Base-by-base conservation (phyloP, 805 yeast species). In the Zygotorulaspora chibaensis region DNA sequence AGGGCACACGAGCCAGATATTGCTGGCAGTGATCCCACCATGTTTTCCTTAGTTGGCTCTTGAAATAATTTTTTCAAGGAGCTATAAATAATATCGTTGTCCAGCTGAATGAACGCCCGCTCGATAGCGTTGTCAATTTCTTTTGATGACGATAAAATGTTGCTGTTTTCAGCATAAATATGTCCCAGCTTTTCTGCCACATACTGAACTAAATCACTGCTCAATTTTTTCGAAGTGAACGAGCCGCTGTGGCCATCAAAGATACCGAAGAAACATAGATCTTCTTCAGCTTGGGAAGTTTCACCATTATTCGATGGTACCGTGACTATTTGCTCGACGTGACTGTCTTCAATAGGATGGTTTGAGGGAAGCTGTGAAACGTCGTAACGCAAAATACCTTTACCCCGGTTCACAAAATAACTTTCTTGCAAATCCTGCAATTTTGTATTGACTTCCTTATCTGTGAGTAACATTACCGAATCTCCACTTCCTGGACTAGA, bases 241-340 rank as follows among this genome's bases (percentile, higher is more conserved):
- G 95, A 89, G 17, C 99, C 99, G 2, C 96, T 89, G 66, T 93
- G 99, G 10, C 99, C 99, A 66, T 93, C 99, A 62, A 84, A 91
- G 0, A 93, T 80, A 4, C 98, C 96, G 79, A 95, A 93, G 61
- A 93, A 88, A 77, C 86, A 84, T 85, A 96, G 84, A 64, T 91
- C 96, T 0, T 55, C 53, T 68, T 74, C 56, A 6, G 27, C 31
- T 65, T 75, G 72, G 8, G 25, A 11, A 6, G 13, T 20, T 2
- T 11, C 11, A 53, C 75, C 62, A n/a, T 50, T 52, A 39, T 71
- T 63, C 43, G 79, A 72, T 5, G 89, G 87, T 1, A 83, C 82
- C 45, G 84, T 85, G 8, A 85, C 78, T 29, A 86, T 80, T 51
- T 83, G 84, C 60, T 90, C 98, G 2, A 91, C 78, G 48, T 93